Base-by-base conservation (phyloP, 225 moss, liverwort and hornwort genomes). In the Rhytidiadelphus loreus region DNA sequence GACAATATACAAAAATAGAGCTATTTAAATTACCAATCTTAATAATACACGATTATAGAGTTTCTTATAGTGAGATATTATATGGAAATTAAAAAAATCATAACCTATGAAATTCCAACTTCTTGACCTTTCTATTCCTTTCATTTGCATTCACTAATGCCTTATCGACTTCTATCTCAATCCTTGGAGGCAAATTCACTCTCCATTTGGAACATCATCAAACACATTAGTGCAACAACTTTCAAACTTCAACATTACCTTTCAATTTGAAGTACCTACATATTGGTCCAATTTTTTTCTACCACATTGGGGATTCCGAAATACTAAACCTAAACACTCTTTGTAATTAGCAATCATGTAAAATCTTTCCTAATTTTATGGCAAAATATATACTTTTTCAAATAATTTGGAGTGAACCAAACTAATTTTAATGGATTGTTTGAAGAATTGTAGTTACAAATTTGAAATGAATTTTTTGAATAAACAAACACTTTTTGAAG, bases 381-480 rank as follows among this genome's bases (percentile, higher is more conserved):
- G 4, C 7, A 18, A 50, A 12, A 7, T 20, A 21, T 12, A 12
- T 0, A 32, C 12, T 48, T 18, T 48, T 74, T 32, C 32, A 74
- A 74, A 32, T 12, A 48, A 48, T 74, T 2, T 20, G 2, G 1
- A 7, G 2, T 32, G 12, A 32, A 74, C 20, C 20, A 48, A 48
- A 32, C 1, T 30, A 48, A 0, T 30, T 74, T 3, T 48, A 32
- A 30, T 46, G 18, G 2, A 0, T 30, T 19, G 32, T 2, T 11
- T 16, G 4, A 11, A 2, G 3, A 15, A 2, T 20, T 32, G 19
- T 32, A 46, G 48, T 19, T 7, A 4, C 20, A 74, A 48, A 7
- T 32, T 74, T 48, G 19, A 48, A 32, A 10, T 32, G 20, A 74
- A 7, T 30, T 48, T 29, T 48, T 32, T 32, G 0, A 48, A 19